Base-by-base conservation (phyloP, 2,329 filamentous ascomycete genomes). In the Lachnum nothofagi region DNA sequence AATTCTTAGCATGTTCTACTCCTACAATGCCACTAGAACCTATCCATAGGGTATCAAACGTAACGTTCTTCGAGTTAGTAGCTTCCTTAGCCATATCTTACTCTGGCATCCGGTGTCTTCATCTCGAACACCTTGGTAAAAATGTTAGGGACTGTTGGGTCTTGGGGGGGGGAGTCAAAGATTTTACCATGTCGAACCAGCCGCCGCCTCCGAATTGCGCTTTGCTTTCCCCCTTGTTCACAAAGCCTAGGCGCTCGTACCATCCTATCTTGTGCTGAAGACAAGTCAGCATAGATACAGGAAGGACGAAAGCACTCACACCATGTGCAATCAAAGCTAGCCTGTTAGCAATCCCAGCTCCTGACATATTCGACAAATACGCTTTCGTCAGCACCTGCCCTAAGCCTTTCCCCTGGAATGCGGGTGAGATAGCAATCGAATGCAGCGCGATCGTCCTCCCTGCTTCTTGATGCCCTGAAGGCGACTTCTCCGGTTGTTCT, bases 381-480 rank as follows among this genome's bases (percentile, higher is more conserved):
- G 84, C 78, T 66, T 80, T 83, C 71, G 95, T 74, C 51, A 94
- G 70, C 17, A 84, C 81, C 54, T 78, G 82, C 14, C 87, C 91
- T 2, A 95, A 72, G 1, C 88, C 86, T 49, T 82, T 80, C 27
- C 80, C 75, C 56, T 93, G 88, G 48, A 89, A 80, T 51, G 83
- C 79, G 1, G 88, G 88, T 46, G 86, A 74, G 5, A 95, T 83
- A 16, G 86, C 88, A 4, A 96, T 75, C 0, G 87, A 91, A 68
- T 96, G 91, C 42, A 95, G 70, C 47, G 82, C 88, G 47, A 95
- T 76, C 0, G 88, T 94, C 37, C 81, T 71, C 33, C 89, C 89
- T 14, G 73, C 71, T 50, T 88, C 80, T 59, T 86, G 79, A 67
- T 95, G 88, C 25, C 88, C 88, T 8, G 81, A 62, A 1, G 67